Conservation (phyloP, 2,329 filamentous ascomycete genomes). For the Pyrenochaeta sp. region DNA sequence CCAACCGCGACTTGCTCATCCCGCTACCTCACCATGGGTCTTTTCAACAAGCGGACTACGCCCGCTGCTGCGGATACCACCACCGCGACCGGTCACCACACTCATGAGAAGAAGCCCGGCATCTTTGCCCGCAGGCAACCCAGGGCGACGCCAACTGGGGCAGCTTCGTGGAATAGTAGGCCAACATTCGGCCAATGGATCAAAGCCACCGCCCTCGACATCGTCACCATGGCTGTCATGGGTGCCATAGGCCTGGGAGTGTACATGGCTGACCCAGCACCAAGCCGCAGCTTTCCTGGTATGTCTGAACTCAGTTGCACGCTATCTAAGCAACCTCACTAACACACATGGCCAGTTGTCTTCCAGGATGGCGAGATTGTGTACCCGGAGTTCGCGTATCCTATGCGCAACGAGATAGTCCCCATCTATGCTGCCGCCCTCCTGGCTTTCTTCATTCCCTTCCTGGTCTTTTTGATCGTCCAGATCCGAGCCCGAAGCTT, state of each 20-base stretch:
- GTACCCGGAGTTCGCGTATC: constrained; percentile 74
- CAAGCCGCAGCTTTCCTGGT: constrained; percentile 71
- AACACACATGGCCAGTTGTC: constrained; percentile 53
- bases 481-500: constrained; percentile 69
- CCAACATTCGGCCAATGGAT: constrained; percentile 75
- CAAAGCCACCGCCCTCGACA: constrained; percentile 71
- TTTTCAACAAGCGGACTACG: constrained; percentile 49
- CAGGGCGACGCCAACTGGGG: constrained; percentile 23
- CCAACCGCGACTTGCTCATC: not conserved
- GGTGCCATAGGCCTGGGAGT: constrained; percentile 73
- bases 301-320: constrained; percentile 3
- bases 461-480: constrained; percentile 69
- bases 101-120: constrained; percentile 39
- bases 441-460: constrained; percentile 70
- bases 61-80: constrained; percentile 48
- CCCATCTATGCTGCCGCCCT: constrained; percentile 71
- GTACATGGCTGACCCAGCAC: constrained; percentile 71
- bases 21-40: constrained; percentile 38
- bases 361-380: constrained; percentile 74
- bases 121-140: constrained; percentile 34
- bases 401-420: constrained; percentile 70
- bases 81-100: constrained; percentile 40
- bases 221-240: constrained; percentile 72
- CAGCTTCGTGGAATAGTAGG: constrained; percentile 38
- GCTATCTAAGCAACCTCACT: not conserved